A percentile compares a stretch with the other conserved stretches of the same genome.
phyloP scores from a whole-genome alignment of 1,139 yeast species.

The Yamadazyma songkhlaensis region DNA sequence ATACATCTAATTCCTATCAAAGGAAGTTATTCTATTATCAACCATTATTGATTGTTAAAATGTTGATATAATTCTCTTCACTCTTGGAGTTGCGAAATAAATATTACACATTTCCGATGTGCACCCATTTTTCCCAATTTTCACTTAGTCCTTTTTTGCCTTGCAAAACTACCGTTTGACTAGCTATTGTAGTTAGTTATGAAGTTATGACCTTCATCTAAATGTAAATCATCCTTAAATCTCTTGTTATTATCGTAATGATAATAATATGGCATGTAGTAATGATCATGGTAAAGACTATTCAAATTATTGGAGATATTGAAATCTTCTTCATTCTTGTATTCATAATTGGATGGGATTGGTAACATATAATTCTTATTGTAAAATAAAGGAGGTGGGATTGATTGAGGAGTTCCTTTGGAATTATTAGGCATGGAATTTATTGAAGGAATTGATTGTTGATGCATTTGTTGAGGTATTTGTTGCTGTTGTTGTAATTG shows the following conservation, averaged over 20 bases:
- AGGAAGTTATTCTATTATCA: too few relatives aligned
- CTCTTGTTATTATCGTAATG: slow-evolving; percentile 10
- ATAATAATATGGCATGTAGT: slow-evolving; percentile 10
- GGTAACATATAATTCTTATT: slow-evolving; percentile 16
- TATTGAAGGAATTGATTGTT: not conserved
- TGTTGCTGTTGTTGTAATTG: not conserved
- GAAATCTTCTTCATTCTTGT: slow-evolving; percentile 18
- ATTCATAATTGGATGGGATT: slow-evolving; percentile 16
- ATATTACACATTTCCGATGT: too few relatives aligned
- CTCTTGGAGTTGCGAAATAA: too few relatives aligned
- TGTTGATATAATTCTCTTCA: too few relatives aligned
- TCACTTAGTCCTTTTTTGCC: too few relatives aligned
- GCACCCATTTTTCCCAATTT: too few relatives aligned
- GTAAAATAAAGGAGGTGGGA: slow-evolving; percentile 11
- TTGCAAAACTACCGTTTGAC: too few relatives aligned
- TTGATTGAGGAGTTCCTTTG: slow-evolving; percentile 5
- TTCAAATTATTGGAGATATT: slow-evolving; percentile 13
- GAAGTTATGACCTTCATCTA: slow-evolving; percentile 6
- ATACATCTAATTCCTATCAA: too few relatives aligned
- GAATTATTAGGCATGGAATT: not conserved
- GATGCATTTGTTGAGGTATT: not conserved
- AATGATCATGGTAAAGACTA: slow-evolving; percentile 14
- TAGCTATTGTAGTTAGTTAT: slow-evolving; percentile 5
- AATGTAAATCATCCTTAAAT: slow-evolving; percentile 6
- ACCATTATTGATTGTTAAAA: too few relatives aligned